Base-by-base conservation (phyloP, 768 basidiomycete species). In the Arthromyces matolae region DNA sequence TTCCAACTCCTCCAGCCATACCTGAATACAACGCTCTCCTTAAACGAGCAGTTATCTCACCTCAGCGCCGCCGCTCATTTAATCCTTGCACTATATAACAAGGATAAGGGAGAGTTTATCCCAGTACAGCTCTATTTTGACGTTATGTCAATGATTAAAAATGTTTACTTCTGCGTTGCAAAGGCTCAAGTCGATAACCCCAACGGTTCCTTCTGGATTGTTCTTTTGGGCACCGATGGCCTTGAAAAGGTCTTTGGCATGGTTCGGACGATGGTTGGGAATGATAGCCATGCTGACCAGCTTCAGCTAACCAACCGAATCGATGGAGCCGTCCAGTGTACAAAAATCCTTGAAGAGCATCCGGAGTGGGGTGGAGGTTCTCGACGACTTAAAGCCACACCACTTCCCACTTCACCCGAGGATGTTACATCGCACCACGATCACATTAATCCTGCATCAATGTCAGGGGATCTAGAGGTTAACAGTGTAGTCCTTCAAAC, bases 321-420 rank as follows among this genome's bases (percentile, higher is more conserved):
- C 6, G 49, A 62, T 28, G 64, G 64, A 10, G 60, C 67, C 69
- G 39, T 25, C 3, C 31, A 48, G 31, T 59, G 66, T 8, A 50
- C 61, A 0, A 64, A 57, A 5, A 74, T 74, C 14, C 60, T 72
- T 2, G 65, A 60, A 0, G 45, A 62, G 36, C 57, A 67, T 45
- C 69, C 71, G 2, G 56, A 70, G 2, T 74, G 71, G 69, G 71
- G 71, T 45, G 53, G 58, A 2, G 34, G 56, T 13, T 65, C 71
- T 24, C 61, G 64, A 3, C 60, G 66, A 0, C 60, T 72, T 1
- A 60, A 62, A 41, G 52, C 69, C 3, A 63, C 63, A 20, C 50
- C 60, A 4, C 45, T 68, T 1, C 48, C 61, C n/a, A 53, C 54
- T 5, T 51, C 60, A 8, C 55, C 55, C 1, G 47, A 53, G 5